These are phyloP conservation scores for Leccinellum luteum DNA, from an alignment of 768 basidiomycete species.

Conservation along the genomic window DNA sequence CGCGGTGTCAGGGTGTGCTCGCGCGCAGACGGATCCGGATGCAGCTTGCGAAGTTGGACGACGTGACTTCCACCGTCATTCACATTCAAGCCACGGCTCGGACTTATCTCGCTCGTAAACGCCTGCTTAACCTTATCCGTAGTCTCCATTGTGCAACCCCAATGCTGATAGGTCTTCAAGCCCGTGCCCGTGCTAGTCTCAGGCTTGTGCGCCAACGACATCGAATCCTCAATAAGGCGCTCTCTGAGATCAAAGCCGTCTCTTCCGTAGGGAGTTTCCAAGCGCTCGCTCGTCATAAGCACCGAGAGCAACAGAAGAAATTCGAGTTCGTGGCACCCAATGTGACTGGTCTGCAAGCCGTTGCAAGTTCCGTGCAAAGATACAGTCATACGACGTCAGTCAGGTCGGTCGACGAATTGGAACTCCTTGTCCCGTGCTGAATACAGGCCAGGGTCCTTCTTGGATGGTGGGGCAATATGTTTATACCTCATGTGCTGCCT, in stretches of 20 bases:
- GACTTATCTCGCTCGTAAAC: constrained; percentile 75
- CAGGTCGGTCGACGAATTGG: constrained; percentile 25
- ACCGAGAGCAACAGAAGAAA: constrained; percentile 69
- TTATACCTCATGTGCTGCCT: background rate
- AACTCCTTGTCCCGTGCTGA: background rate
- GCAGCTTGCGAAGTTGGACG: constrained; percentile 77
- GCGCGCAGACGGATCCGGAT: constrained; percentile 65
- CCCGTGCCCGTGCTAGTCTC: constrained; percentile 72
- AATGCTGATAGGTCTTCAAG: constrained; percentile 69
- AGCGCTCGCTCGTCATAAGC: constrained; percentile 73
- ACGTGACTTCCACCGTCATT: constrained; percentile 66
- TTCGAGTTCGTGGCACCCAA: constrained; percentile 77
- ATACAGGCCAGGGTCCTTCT: constrained; percentile 55
- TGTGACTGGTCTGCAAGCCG: constrained; percentile 76
- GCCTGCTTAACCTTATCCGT: constrained; percentile 69
- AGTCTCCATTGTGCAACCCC: constrained; percentile 73
- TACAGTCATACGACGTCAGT: too few relatives aligned
- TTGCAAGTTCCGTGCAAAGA: too few relatives aligned
- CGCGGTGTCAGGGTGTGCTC: constrained; percentile 73
- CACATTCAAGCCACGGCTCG: constrained; percentile 81
- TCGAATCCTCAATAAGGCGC: constrained; percentile 64
- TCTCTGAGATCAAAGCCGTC: constrained; percentile 70
- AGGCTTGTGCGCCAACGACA: constrained; percentile 75
- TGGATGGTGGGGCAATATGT: constrained; percentile 91
- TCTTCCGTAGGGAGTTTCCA: constrained; percentile 72